Conservation (phyloP, 2,329 filamentous ascomycete genomes). For the Monilinia fructicola region DNA sequence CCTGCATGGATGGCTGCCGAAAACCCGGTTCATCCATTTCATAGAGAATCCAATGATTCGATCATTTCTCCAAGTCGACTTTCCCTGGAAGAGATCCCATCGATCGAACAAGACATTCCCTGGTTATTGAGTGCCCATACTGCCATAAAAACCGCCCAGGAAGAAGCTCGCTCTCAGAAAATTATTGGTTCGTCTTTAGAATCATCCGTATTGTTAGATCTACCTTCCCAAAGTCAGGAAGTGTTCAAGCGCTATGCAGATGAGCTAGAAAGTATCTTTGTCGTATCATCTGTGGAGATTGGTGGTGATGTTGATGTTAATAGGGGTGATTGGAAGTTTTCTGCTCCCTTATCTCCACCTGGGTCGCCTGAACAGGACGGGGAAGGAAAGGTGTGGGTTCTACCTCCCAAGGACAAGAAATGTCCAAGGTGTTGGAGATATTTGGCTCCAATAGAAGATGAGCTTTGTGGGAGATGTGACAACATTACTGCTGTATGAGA, state of each 20-base stretch:
- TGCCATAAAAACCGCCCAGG: constrained; percentile 73
- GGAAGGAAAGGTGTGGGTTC: constrained; percentile 34
- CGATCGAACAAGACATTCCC: constrained; percentile 30
- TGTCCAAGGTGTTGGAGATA: constrained; percentile 91
- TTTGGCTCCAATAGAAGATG: constrained; percentile 63
- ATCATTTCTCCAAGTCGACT: constrained; percentile 25
- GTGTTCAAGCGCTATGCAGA: constrained; percentile 38
- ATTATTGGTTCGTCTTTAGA: constrained; percentile 78
- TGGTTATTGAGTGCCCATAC: constrained; percentile 46
- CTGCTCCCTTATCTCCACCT: constrained; percentile 31
- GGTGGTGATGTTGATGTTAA: constrained; percentile 46
- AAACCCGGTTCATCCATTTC: constrained; percentile 45
- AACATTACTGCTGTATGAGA: constrained; percentile 38
- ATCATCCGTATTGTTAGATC: constrained; percentile 62
- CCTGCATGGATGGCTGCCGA: constrained; percentile 60
- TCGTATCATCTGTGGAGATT: constrained; percentile 64
- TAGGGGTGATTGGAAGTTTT: constrained; percentile 48
- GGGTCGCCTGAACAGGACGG: constrained; percentile 23
- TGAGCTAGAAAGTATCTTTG: constrained; percentile 59
- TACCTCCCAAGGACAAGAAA: constrained; percentile 59
- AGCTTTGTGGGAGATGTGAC: constrained; percentile 72
- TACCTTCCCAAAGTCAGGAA: constrained; percentile 42
- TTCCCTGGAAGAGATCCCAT: not conserved
- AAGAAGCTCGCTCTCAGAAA: constrained; percentile 69
- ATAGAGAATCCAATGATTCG: constrained; percentile 39